Evolutionary conservation across 352 stramenopile species (phyloP), one percentile per base, ranked within the genome.

Genomic region (Pythium aristosporum): DNA sequence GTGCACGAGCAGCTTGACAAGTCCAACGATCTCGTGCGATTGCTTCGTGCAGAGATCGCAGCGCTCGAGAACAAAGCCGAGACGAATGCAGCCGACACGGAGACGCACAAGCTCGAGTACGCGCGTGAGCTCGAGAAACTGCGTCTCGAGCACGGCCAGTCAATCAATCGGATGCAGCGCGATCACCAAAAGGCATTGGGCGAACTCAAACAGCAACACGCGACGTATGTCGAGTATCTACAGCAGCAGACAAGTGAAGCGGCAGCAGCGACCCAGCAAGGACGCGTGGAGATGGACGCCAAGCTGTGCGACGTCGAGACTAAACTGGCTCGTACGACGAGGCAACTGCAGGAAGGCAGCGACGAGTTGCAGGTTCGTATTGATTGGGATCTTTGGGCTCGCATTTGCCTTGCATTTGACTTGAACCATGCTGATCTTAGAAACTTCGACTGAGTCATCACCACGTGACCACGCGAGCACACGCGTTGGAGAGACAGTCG

Each of bases 31-130:
- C 54, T 75, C 13, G 54, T 85, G 5, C 65, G 70, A 1, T 51
- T 65, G 41, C 53, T 88, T 10, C 71, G 74, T 5, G 44, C 69
- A 34, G 66, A 76, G 58, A 65, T 71, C n/a, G 65, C 71, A 2
- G 30, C 72, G 20, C 53, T 87, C 15, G 71, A 85, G 34, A 76
- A 71, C 11, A 72, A 85, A 36, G 60, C 84, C 12, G 66, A 67
- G 9, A 63, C 71, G 12, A 85, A 75, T 34, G 63, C 44, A 0
- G 11, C 54, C 4, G 67, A 52, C 0, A 75, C 43, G 0, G 78
- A 83, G 54, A 78, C 64, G 41, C 49, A 78, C 28, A 89, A 91
- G 46, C 65, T 61, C 23, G 72, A 83, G 6, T 85, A 73, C 58
- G 69, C 62, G 36, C 73, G 64, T 32, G 66, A 85, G 23, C 73